A percentile compares a stretch with the other conserved stretches of the same genome.
Evolutionary conservation across 352 stramenopile genomes (phyloP).

Genomic region (Phytopythium sindhum): DNA sequence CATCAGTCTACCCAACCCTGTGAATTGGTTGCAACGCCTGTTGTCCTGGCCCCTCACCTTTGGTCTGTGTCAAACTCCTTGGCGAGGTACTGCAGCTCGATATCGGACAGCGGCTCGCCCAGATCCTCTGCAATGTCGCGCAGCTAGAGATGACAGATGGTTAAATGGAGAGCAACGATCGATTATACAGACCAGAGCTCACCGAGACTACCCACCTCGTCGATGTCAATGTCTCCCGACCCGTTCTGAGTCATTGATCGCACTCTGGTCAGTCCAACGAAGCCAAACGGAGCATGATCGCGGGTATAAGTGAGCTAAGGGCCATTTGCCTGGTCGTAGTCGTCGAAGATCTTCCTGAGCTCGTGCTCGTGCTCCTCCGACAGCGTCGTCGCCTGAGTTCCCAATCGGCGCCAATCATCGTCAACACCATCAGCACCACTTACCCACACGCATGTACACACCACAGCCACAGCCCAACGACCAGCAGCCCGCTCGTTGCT

Average conservation of each 20-base stretch:
- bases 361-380: conserved; percentile 66
- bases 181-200: background rate
- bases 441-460: no score
- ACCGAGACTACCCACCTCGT: conserved; percentile 34
- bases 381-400: conserved; percentile 35
- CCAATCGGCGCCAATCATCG: background rate
- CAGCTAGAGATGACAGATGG: conserved; percentile 21
- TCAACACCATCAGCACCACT: background rate
- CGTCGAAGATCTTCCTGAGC: conserved; percentile 75
- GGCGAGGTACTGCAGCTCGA: conserved; percentile 64
- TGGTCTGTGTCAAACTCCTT: conserved; percentile 74
- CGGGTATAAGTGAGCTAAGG: background rate
- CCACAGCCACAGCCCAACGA: background rate
- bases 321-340: conserved; percentile 48
- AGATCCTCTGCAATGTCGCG: conserved; percentile 72
- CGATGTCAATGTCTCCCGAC: conserved; percentile 64
- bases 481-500: no score
- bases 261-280: background rate
- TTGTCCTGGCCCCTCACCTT: conserved; percentile 22
- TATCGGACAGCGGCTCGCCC: conserved; percentile 65
- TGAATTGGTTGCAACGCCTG: background rate
- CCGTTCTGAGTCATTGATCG: conserved; percentile 35
- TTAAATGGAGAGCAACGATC: background rate
- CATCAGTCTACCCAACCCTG: background rate
- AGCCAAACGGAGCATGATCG: background rate